phyloP scores from a whole-genome alignment of 2,329 filamentous ascomycete species.

The Dothidotthia symphoricarpi region DNA sequence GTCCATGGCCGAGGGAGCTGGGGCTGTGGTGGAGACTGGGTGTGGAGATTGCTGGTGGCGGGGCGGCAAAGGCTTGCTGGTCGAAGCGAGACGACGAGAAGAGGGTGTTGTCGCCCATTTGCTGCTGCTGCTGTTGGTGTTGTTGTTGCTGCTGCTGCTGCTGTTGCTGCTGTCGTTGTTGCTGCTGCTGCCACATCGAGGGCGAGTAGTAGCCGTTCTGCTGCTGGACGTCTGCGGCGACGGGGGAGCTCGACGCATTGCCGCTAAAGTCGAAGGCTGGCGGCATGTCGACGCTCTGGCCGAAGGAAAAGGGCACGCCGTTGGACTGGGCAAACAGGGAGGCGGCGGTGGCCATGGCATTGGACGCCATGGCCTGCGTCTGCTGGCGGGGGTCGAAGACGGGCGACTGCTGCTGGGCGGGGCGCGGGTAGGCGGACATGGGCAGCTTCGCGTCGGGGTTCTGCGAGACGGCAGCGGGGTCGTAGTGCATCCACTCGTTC shows the following conservation, averaged over 20 bases:
- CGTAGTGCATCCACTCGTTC: slow-evolving; percentile 52
- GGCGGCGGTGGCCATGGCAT: slow-evolving; percentile 23
- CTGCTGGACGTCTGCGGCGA: slow-evolving; percentile 25
- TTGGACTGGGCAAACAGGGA: slow-evolving; percentile 19
- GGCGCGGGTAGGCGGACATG: slow-evolving; percentile 28
- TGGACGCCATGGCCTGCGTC: slow-evolving; percentile 24
- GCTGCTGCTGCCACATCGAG: slow-evolving; percentile 34
- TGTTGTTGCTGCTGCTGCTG: slow-evolving; percentile 26
- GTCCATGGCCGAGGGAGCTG: slow-evolving; percentile 32
- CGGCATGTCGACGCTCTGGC: slow-evolving; percentile 30
- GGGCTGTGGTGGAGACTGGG: slow-evolving; percentile 43
- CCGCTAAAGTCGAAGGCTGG: slow-evolving; percentile 38
- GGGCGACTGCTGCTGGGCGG: slow-evolving; percentile 27
- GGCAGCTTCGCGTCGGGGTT: slow-evolving; percentile 28
- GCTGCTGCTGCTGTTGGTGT: slow-evolving; percentile 25
- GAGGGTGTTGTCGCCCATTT: slow-evolving; percentile 20
- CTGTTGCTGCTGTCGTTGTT: slow-evolving; percentile 23
- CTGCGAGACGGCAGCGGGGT: slow-evolving; percentile 42
- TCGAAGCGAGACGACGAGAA: slow-evolving; percentile 32
- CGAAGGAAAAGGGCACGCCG: slow-evolving; percentile 35
- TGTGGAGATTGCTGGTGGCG: slow-evolving; percentile 29
- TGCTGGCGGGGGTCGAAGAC: slow-evolving; percentile 28
- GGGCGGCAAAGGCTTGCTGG: slow-evolving; percentile 21
- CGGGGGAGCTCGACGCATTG: slow-evolving; percentile 34
- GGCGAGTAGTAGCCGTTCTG: slow-evolving; percentile 32